Conservation (phyloP, 1,139 yeast species). For the Geotrichum fermentans region DNA sequence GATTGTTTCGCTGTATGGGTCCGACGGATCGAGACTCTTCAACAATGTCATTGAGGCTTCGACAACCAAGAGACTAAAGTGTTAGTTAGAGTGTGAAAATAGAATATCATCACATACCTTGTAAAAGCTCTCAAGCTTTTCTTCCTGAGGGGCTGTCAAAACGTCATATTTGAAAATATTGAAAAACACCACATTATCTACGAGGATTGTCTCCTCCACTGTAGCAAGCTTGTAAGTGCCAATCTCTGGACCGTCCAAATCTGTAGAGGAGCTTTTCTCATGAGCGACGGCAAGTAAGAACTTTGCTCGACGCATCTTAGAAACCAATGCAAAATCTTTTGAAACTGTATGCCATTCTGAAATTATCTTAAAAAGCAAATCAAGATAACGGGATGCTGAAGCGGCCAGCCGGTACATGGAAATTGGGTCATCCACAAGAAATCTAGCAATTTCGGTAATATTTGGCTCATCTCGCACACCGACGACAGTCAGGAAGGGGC, state of each 20-base stretch:
- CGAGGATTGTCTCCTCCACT: conserved; percentile 36
- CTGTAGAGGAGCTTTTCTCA: conserved; percentile 8
- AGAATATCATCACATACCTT: conserved; percentile 2
- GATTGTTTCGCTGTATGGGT: conserved; percentile 14
- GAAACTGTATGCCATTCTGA: conserved; percentile 30
- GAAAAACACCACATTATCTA: conserved; percentile 40
- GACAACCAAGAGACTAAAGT: conserved; percentile 30
- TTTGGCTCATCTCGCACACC: conserved; percentile 39
- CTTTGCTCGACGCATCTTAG: conserved; percentile 30
- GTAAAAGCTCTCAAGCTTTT: conserved; percentile 35
- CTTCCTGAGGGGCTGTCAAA: conserved; percentile 39
- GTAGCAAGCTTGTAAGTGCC: conserved; percentile 26
- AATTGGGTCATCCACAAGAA: conserved; percentile 33
- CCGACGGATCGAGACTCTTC: conserved; percentile 28
- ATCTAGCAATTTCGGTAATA: conserved; percentile 33
- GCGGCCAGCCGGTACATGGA: conserved; percentile 33
- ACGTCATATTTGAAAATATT: conserved; percentile 36
- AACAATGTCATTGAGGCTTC: conserved; percentile 29
- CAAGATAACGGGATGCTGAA: conserved; percentile 28
- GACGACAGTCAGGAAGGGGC: conserved; percentile 34
- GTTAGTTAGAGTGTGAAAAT: conserved; percentile 1
- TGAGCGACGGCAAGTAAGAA: conserved; percentile 34
- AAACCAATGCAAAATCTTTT: conserved; percentile 28
- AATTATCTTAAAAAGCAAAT: conserved; percentile 30
- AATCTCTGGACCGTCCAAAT: conserved; percentile 11